Conservation (phyloP, 768 basidiomycete genomes). For the Lactarius psammicola region DNA sequence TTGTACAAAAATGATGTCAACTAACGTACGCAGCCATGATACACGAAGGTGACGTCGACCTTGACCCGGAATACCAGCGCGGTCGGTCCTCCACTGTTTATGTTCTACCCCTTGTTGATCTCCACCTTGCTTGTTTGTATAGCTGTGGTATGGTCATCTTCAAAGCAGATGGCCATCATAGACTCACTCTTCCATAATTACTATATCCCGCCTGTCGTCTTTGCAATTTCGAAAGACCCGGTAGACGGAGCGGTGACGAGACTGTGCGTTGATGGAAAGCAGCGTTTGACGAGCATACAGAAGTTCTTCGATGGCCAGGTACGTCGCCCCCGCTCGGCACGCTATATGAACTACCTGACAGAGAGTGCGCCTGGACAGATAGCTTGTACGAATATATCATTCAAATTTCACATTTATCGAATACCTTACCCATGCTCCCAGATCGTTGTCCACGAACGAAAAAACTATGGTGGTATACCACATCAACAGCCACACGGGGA, state of each 20-base stretch:
- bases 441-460: constrained; percentile 58
- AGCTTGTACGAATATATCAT: constrained; percentile 49
- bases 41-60: constrained; percentile 66
- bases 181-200: constrained; percentile 79
- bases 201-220: constrained; percentile 80
- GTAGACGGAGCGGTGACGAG: constrained; percentile 43
- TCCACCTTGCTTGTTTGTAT: background rate
- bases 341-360: background rate
- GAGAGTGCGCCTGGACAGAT: constrained; percentile 39
- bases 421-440: constrained; percentile 31
- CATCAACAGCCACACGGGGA: constrained; percentile 44
- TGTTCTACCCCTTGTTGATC: background rate
- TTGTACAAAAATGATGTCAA: background rate
- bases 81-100: constrained; percentile 41
- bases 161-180: constrained; percentile 71
- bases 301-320: constrained; percentile 74
- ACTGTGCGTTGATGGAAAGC: constrained; percentile 78
- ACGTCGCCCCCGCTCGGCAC: background rate
- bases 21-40: constrained; percentile 47
- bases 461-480: constrained; percentile 61
- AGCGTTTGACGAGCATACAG: constrained; percentile 71
- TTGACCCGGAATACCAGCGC: constrained; percentile 71
- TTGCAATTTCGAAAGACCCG: constrained; percentile 41
- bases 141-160: constrained; percentile 80
- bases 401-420: background rate